Base-by-base conservation (phyloP, 768 basidiomycete species). In the Hericium rajendrae region DNA sequence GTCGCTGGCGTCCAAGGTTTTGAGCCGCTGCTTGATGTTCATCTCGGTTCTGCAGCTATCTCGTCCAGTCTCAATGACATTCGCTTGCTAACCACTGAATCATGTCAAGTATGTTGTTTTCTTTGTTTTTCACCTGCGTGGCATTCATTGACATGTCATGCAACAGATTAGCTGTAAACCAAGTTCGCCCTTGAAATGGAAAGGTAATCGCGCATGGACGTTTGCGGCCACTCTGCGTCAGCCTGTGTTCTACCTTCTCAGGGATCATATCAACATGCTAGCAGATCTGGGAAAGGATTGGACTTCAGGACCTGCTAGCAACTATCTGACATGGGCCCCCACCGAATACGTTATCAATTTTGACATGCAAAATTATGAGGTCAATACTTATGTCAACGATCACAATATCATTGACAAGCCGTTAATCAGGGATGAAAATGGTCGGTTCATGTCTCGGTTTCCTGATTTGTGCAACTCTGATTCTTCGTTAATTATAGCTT, bases 381-480 rank as follows among this genome's bases (percentile, higher is more conserved):
- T 95, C 52, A 86, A 88, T 63, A 68, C 90, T 24, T 94, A 91
- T 66, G 83, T 90, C 53, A 98, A 98, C 66, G 95, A 98, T 69
- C 92, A 93, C 66, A 98, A 98, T 66, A 91, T 98, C 66, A 89
- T 98, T 52, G 92, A 97, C 73, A 89, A 88, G 59, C 92, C 94
- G 2, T 72, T 85, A 38, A 74, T 84, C 57, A 74, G 72, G 56
- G 87, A 92, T n/a, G 88, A 92, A 63, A 97, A 98, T 68, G 85
- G 93, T 93, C 38, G 12, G 64, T 56, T 26, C 8, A 22, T 26
- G 70, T 61, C 39, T 16, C 43, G 26, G 12, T 38, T 49, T 49
- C 22, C n/a, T 4, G 16, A 24, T 52, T 20, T 51, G 37, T n/a
- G 50, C 53, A 49, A 38, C n/a, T 38, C 51, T 55, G 40, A 38